Base-by-base conservation (phyloP, 345 rosid species). In the Hypericum perforatum region DNA sequence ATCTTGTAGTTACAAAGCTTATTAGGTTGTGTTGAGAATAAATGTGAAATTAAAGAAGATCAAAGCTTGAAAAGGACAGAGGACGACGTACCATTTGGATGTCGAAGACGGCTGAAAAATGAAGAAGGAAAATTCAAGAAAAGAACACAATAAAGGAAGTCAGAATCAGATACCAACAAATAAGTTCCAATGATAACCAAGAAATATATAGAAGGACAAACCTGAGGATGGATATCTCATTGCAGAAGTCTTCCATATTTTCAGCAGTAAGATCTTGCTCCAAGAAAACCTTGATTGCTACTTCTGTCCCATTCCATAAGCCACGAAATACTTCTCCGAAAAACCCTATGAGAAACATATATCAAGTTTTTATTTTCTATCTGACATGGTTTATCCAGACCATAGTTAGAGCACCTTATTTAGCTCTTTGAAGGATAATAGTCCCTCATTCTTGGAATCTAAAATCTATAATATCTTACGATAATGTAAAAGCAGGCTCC, bases 301-400 rank as follows among this genome's bases (percentile, higher is more conserved):
- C 97, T 37, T 94, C 95, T 43, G 97, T 94, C 64, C 99, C 99
- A 61, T 86, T 94, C 99, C 99, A 94, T 52, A 84, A 49, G 41
- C 97, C 97, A 52, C 92, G 94, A 55, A 94, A 94, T 43, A 94
- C 99, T 80, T 94, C 95, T 40, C 99, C 99, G 1, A 89, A 94
- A 68, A 82, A 89, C 49, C 99, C 99, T 89, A 58, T n/a, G 32
- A 55, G 42, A 43, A 11, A 40, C 32, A 22, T 22, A 22, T 22
- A 22, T 22, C 32, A 22, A 22, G 32, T 22, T 1, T 22, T 22
- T 22, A 22, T 22, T 22, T 22, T 22, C 32, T 22, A 22, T 22
- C 32, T 22, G 32, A 22, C 32, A 22, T 22, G 32, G 1, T 22
- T 22, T 22, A 1, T 1, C 32, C 1, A 22, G 32, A 22, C 32